A percentile compares a stretch with the other conserved stretches of the same genome.
These are phyloP conservation scores for Calocera viscosa DNA, from an alignment of 768 basidiomycete genomes.

Conservation along the genomic window DNA sequence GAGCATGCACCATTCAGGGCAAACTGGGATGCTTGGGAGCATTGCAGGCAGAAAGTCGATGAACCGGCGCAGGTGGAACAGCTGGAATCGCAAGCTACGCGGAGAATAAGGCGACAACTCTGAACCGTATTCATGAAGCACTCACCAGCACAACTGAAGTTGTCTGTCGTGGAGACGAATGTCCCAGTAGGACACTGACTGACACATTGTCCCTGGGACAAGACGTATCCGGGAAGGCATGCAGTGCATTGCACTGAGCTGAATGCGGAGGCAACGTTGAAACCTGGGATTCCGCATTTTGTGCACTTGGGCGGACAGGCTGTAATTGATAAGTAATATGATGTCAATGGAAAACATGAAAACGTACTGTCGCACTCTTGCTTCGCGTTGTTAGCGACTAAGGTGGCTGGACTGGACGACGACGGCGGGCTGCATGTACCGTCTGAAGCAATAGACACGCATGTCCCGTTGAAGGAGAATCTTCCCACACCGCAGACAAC, in stretches of 20 bases:
- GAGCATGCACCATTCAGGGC: constrained; percentile 66
- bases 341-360: neutral
- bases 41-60: constrained; percentile 60
- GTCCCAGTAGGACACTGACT: constrained; percentile 58
- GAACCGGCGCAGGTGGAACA: constrained; percentile 62
- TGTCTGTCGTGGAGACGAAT: constrained; percentile 59
- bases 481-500: constrained; percentile 50
- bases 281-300: constrained; percentile 59
- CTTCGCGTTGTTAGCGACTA: constrained; percentile 72
- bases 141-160: constrained; percentile 62
- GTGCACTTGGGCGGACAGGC: constrained; percentile 77
- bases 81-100: constrained; percentile 52
- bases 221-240: constrained; percentile 63
- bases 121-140: constrained; percentile 10
- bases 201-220: constrained; percentile 59
- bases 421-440: constrained; percentile 49
- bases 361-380: constrained; percentile 69
- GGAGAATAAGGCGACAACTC: constrained; percentile 12
- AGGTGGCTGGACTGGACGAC: constrained; percentile 38
- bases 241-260: constrained; percentile 58
- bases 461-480: constrained; percentile 53
- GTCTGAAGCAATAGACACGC: constrained; percentile 49
- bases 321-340: constrained; percentile 23
- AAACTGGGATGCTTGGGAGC: constrained; percentile 44
- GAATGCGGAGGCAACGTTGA: constrained; percentile 53